Percentiles rank a stretch among this genome's conserved stretches.
Conservation (phyloP, 2,329 filamentous ascomycete species). For the Aspergillus brasiliensis region DNA sequence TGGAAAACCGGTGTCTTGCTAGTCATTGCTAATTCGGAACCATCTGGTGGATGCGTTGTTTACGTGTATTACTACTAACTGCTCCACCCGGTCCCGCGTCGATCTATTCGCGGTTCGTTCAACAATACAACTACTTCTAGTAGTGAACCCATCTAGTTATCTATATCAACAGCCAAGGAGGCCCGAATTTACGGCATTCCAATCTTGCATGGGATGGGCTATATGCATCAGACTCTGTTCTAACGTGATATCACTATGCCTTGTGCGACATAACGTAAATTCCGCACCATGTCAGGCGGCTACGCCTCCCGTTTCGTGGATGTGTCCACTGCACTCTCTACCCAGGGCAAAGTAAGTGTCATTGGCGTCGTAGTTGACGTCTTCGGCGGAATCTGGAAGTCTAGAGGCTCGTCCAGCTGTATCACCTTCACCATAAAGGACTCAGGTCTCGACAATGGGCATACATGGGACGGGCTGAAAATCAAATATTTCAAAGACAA, state of each 20-base stretch:
- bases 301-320: slow-evolving; percentile 44
- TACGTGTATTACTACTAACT: neutral
- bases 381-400: slow-evolving; percentile 52
- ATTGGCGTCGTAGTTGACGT: slow-evolving; percentile 72
- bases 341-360: slow-evolving; percentile 54
- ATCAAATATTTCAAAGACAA: slow-evolving; percentile 64
- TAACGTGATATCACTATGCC: neutral
- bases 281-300: slow-evolving; percentile 2
- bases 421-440: slow-evolving; percentile 65
- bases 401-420: slow-evolving; percentile 61
- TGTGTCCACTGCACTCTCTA: slow-evolving; percentile 49
- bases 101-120: neutral
- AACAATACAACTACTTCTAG: neutral
- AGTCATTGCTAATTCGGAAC: neutral
- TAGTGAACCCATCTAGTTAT: neutral
- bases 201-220: neutral
- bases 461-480: slow-evolving; percentile 45
- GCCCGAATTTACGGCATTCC: no score
- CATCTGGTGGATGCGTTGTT: neutral
- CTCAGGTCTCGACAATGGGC: slow-evolving; percentile 47
- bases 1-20: neutral
- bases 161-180: neutral
- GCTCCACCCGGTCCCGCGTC: neutral
- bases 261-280: neutral
- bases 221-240: neutral